These are phyloP conservation scores for Backusella westeae DNA, from an alignment of 192 early-diverging fungal species.

Conservation along the genomic window DNA sequence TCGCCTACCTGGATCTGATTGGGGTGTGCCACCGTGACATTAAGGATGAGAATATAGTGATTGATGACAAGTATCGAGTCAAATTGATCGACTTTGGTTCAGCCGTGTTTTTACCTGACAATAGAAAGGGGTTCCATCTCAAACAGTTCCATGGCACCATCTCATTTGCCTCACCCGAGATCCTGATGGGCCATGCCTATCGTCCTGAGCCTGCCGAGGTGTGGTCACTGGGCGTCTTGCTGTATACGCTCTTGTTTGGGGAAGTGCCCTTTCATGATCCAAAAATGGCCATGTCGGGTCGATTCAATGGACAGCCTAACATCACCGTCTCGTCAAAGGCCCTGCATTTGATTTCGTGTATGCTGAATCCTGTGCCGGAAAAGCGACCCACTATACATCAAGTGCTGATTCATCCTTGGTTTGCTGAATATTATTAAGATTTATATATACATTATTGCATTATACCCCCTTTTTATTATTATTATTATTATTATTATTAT, in stretches of 20 bases:
- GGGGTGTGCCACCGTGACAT: conserved; percentile 78
- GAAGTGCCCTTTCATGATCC: conserved; percentile 62
- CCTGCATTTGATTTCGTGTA: conserved; percentile 57
- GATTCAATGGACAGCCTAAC: conserved; percentile 40
- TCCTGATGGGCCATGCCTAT: conserved; percentile 53
- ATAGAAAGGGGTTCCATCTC: conserved; percentile 33
- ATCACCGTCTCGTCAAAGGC: conserved; percentile 46
- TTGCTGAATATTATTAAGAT: conserved; percentile 24
- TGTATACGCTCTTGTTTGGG: conserved; percentile 61
- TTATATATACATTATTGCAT: neutral
- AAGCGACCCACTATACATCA: conserved; percentile 62
- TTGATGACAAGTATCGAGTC: conserved; percentile 55
- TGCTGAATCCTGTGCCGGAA: conserved; percentile 60
- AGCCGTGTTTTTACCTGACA: conserved; percentile 44
- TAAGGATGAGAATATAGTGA: conserved; percentile 72
- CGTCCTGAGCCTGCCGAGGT: conserved; percentile 60
- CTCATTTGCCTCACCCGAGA: conserved; percentile 68
- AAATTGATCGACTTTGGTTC: conserved; percentile 74
- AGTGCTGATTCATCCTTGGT: conserved; percentile 61
- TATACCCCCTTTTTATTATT: neutral
- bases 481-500: too few relatives aligned
- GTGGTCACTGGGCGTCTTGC: conserved; percentile 66
- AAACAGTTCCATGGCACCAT: conserved; percentile 64
- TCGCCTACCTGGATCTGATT: conserved; percentile 49
- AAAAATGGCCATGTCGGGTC: conserved; percentile 48